Evolutionary conservation across 352 stramenopile species (phyloP).

Genomic region (Phytophthora europaea): DNA sequence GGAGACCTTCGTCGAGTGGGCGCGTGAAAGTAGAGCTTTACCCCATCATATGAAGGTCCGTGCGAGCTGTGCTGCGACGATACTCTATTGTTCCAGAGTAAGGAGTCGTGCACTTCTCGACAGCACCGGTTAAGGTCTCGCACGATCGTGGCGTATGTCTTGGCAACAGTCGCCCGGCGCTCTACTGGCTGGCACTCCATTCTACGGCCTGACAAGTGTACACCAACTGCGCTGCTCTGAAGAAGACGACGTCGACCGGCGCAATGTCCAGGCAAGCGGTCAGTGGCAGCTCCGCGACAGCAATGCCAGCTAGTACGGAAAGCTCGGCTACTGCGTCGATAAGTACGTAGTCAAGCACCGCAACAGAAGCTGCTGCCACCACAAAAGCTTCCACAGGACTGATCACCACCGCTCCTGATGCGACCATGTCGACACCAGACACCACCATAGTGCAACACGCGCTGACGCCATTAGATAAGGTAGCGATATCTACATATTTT

Average conservation of each 20-base stretch:
- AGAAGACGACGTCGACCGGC: conserved; percentile 20
- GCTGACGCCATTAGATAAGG: conserved; percentile 8
- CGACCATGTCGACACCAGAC: conserved; percentile 10
- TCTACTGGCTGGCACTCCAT: conserved; percentile 59
- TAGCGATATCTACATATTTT: background rate
- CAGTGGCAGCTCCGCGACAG: conserved; percentile 20
- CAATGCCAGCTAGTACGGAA: conserved; percentile 13
- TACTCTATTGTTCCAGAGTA: conserved; percentile 12
- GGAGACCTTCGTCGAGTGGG: conserved; percentile 38
- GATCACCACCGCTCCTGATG: conserved; percentile 14
- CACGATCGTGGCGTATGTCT: conserved; percentile 39
- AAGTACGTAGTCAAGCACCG: conserved; percentile 11
- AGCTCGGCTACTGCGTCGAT: too few species aligned
- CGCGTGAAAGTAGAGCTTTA: conserved; percentile 41
- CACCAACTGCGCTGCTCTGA: conserved; percentile 37
- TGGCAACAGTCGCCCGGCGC: conserved; percentile 36
- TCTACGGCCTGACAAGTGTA: conserved; percentile 54
- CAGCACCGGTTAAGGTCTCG: conserved; percentile 31
- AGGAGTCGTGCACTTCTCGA: conserved; percentile 23
- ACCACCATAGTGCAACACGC: conserved; percentile 21
- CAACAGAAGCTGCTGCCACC: background rate
- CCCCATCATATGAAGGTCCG: too few species aligned
- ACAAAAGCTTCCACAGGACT: conserved; percentile 17
- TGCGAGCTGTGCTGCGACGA: conserved; percentile 51
- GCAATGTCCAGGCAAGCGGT: conserved; percentile 22